Conservation (phyloP, 148 eudicot species). For the Heliosperma pusillum region DNA sequence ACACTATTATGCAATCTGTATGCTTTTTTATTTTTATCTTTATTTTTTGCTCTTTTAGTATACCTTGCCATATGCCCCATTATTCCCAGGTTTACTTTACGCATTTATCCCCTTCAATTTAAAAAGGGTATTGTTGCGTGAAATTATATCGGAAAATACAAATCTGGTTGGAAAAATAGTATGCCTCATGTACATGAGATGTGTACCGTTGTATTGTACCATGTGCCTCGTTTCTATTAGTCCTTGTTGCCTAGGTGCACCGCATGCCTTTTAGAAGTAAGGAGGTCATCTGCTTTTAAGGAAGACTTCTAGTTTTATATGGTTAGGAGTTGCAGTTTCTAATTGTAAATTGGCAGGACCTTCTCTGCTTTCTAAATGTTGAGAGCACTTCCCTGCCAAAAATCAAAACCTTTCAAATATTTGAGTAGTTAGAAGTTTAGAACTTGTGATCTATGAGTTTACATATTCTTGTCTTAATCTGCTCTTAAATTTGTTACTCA, state of each 20-base stretch:
- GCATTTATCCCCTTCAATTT: neutral
- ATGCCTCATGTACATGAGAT: neutral
- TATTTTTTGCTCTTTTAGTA: neutral
- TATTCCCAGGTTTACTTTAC: neutral
- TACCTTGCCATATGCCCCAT: neutral
- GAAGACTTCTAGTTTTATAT: neutral
- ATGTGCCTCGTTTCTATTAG: neutral
- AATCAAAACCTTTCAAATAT: neutral
- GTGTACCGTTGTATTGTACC: neutral
- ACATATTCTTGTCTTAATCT: neutral
- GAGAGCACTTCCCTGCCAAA: neutral
- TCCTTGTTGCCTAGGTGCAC: neutral
- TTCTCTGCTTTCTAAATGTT: neutral
- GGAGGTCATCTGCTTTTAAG: neutral
- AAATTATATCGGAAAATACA: neutral
- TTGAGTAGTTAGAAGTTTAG: neutral
- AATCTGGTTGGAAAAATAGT: neutral
- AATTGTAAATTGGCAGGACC: neutral
- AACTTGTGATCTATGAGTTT: neutral
- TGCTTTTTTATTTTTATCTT: no score
- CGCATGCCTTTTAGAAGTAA: neutral
- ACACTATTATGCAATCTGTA: neutral
- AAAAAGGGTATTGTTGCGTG: neutral
- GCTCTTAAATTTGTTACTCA: neutral
- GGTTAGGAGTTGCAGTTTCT: neutral